A percentile compares a stretch with the other conserved stretches of the same genome.
Conservation (phyloP, 2,329 filamentous ascomycete genomes). For the Apiospora phragmitis region DNA sequence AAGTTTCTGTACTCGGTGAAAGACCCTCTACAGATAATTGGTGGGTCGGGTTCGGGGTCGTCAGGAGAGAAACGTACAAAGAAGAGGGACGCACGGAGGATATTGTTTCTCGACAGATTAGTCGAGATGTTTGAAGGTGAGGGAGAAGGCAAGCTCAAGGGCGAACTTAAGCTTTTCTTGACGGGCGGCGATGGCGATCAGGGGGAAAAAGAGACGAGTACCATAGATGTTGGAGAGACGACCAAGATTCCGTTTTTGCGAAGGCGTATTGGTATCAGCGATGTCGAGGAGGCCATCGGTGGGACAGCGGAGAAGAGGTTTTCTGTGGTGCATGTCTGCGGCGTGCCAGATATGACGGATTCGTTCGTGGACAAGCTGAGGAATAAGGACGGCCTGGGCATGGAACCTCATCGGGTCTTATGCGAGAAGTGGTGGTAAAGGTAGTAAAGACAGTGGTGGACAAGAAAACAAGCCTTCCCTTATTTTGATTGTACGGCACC, state of each 20-base stretch:
- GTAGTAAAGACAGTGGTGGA: background rate
- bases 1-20: constrained; percentile 64
- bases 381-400: constrained; percentile 32
- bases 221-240: background rate
- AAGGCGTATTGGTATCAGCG: constrained; percentile 43
- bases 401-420: constrained; percentile 50
- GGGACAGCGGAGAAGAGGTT: constrained; percentile 35
- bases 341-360: constrained; percentile 69
- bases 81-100: constrained; percentile 25
- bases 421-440: constrained; percentile 67
- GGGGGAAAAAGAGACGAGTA: background rate
- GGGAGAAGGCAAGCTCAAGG: constrained; percentile 34
- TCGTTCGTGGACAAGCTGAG: constrained; percentile 54
- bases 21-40: constrained; percentile 22
- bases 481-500: background rate
- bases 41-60: background rate
- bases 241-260: background rate
- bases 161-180: constrained; percentile 47
- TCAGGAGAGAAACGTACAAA: background rate
- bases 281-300: constrained; percentile 43
- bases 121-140: constrained; percentile 36
- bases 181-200: constrained; percentile 34
- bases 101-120: constrained; percentile 56
- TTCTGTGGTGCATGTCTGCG: constrained; percentile 66
- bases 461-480: background rate